phyloP scores from a whole-genome alignment of 148 eudicot genomes.

The Vaccinium corymbosum region DNA sequence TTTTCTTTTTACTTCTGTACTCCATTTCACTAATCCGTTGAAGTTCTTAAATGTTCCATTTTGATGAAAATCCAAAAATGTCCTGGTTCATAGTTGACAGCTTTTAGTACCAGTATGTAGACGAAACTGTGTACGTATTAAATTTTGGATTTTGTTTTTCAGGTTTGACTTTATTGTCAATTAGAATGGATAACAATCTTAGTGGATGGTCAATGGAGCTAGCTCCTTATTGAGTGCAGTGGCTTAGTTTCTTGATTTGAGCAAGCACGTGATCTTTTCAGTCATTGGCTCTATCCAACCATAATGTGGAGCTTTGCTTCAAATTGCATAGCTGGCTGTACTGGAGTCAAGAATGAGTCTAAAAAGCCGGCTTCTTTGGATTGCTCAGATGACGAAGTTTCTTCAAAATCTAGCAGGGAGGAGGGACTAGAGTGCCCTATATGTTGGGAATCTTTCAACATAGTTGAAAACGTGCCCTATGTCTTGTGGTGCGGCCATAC shows the following conservation, averaged over 20 bases:
- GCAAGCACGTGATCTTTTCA: conserved; percentile 4
- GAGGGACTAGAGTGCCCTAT: conserved; percentile 53
- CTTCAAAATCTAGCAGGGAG: conserved; percentile 33
- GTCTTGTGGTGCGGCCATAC: conserved; percentile 58
- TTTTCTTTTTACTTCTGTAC: background rate
- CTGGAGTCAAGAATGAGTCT: conserved; percentile 23
- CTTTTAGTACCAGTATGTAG: background rate
- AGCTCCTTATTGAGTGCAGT: background rate
- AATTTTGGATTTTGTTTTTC: conserved; percentile 5
- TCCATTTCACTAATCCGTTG: background rate
- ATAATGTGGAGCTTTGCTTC: conserved; percentile 49
- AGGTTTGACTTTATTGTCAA: background rate
- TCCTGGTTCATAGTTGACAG: background rate
- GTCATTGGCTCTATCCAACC: background rate
- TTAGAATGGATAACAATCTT: conserved; percentile 2
- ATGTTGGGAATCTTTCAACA: conserved; percentile 57
- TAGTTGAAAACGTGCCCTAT: conserved; percentile 55
- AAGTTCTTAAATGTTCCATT: background rate
- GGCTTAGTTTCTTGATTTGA: background rate
- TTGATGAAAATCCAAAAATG: background rate
- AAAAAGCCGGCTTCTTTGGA: conserved; percentile 22
- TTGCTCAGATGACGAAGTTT: conserved; percentile 38
- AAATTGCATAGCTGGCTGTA: conserved; percentile 34
- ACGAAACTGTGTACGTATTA: background rate
- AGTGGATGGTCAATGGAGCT: background rate